Evolutionary conservation across 306 rosid genomes (phyloP), one percentile per base, ranked within the genome.

Genomic region (Arachis hypogaea): DNA sequence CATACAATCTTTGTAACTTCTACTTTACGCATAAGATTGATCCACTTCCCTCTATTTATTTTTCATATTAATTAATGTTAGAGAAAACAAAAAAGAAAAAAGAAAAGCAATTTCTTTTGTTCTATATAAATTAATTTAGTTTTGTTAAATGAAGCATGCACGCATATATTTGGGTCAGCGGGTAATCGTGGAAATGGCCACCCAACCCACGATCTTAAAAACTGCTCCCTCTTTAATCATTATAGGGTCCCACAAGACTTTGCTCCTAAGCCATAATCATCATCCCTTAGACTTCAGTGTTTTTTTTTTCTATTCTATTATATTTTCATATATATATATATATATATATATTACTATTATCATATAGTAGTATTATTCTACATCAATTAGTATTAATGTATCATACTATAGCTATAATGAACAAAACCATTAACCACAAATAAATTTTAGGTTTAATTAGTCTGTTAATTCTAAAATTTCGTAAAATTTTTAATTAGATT

Each of bases 201-300:
- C 65, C 79, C 76, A 82, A 77, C 87, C 89, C 89, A 89, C 87
- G 84, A 80, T 82, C 82, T 78, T 52, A 62, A 57, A 76, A 75
- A 81, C 87, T 81, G 86, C 85, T 86, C 85, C 81, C 82, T 78
- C 72, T 72, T 78, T 80, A 75, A 90, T 92, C 85, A 94, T 92
- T 82, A 76, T 70, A 44, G 77, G 86, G 94, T 54, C 90, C 97
- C 87, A 81, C 71, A 63, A 92, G 84, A 89, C 97, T 94, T 94
- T 84, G 84, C 77, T 80, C 85, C 85, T 78, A 88, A 89, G 93
- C 89, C 90, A 92, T 84, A 86, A 93, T 91, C 93, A 86, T 92
- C 42, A 80, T 77, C 81, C 77, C 84, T 74, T 82, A 44, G 83
- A 87, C 93, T 86, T 87, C 80, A 50, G 18, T 46, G 22, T 80